Evolutionary conservation across 139 green algal species (phyloP).

Genomic region (Chlamydomonas sphaeroides): DNA sequence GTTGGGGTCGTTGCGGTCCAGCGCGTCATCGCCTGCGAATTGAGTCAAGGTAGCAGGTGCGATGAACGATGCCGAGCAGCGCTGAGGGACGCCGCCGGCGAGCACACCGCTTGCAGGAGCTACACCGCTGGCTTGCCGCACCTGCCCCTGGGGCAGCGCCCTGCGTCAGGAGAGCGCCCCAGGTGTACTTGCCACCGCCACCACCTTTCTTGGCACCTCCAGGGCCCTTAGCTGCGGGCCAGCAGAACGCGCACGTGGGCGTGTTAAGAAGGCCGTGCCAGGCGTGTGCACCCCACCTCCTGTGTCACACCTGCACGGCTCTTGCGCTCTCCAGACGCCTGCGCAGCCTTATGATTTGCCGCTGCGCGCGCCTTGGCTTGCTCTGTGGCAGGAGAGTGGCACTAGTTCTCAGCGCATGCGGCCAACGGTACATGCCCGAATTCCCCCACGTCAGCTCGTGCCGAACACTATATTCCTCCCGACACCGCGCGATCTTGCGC

Average conservation of each 20-base stretch:
- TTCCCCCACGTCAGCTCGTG: too few relatives aligned
- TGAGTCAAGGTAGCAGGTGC: too few relatives aligned
- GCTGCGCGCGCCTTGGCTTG: conserved; percentile 18
- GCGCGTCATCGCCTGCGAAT: conserved; percentile 12
- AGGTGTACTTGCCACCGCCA: conserved; percentile 88
- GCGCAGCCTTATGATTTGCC: conserved; percentile 10
- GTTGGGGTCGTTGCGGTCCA: conserved; percentile 87
- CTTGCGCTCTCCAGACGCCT: conserved; percentile 16
- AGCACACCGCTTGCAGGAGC: too few relatives aligned
- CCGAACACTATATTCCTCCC: too few relatives aligned
- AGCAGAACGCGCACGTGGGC: neutral
- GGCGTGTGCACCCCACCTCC: neutral
- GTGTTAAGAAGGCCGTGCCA: too few relatives aligned
- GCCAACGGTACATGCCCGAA: too few relatives aligned
- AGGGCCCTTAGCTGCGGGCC: conserved; percentile 54
- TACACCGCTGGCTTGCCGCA: too few relatives aligned
- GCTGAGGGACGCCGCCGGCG: too few relatives aligned
- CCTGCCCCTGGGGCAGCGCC: too few relatives aligned
- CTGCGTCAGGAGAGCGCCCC: conserved; percentile 69
- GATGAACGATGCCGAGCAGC: too few relatives aligned
- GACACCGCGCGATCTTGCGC: too few relatives aligned
- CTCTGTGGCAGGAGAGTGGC: neutral
- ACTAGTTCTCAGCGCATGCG: too few relatives aligned
- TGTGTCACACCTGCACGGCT: conserved; percentile 2
- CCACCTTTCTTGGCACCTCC: conserved; percentile 86